These are phyloP conservation scores for Gracilaria vermiculophylla DNA, from an alignment of 23 red algal species.

Conservation along the genomic window DNA sequence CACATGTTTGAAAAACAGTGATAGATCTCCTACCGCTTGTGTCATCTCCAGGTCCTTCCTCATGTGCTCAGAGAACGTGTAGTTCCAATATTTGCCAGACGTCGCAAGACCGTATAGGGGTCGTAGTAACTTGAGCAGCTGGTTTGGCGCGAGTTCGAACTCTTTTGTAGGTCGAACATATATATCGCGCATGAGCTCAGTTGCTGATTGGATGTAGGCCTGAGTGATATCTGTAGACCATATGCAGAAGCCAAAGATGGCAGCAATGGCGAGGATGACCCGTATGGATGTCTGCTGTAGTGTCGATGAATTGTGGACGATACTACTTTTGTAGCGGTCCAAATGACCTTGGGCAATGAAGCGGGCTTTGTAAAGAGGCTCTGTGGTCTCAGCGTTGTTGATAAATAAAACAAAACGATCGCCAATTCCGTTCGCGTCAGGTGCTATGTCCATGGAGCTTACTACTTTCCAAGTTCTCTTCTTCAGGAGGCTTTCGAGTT, in stretches of 20 bases:
- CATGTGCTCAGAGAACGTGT: conserved; percentile 25
- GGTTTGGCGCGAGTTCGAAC: conserved; percentile 1
- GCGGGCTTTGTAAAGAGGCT: conserved; percentile 15
- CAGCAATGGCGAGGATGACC: conserved; percentile 15
- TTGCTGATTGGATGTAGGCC: conserved; percentile 45
- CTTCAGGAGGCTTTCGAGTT: conserved; percentile 12
- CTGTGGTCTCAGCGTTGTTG: conserved; percentile 12
- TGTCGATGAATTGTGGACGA: conserved; percentile 30
- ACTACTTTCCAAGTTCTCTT: conserved; percentile 12
- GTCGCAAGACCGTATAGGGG: conserved; percentile 38
- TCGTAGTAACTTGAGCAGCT: conserved; percentile 30
- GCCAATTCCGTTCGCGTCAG: conserved; percentile 28
- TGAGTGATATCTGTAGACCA: conserved; percentile 41
- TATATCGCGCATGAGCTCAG: conserved; percentile 20
- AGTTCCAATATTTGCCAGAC: conserved; percentile 43
- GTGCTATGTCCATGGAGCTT: conserved; percentile 6
- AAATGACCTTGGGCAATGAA: conserved; percentile 28
- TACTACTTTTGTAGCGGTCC: not conserved
- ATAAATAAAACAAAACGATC: conserved; percentile 28
- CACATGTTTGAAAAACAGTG: conserved; percentile 20
- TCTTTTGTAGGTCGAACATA: conserved; percentile 18
- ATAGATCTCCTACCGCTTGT: not conserved
- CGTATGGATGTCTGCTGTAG: conserved; percentile 2
- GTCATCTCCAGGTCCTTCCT: conserved; percentile 16
- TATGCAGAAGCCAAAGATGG: conserved; percentile 56